Conservation (phyloP, 345 rosid species). For the Heritiera fomes region DNA sequence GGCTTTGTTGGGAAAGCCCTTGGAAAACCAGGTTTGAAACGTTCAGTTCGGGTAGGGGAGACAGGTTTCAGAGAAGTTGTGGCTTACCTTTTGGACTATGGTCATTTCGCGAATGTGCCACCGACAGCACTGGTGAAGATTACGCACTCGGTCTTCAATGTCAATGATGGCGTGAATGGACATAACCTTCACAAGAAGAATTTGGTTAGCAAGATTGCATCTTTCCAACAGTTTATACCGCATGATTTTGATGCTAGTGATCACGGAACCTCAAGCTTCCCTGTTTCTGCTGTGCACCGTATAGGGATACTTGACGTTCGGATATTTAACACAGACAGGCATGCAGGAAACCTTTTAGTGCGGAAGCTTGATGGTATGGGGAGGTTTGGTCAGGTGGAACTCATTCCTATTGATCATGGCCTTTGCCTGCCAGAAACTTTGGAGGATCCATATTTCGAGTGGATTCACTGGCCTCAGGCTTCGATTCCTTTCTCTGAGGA, state of each 20-base stretch:
- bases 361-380: slow-evolving; percentile 73
- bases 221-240: slow-evolving; percentile 85
- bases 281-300: slow-evolving; percentile 84
- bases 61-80: slow-evolving; percentile 97
- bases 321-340: slow-evolving; percentile 94
- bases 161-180: slow-evolving; percentile 78
- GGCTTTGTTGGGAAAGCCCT: slow-evolving; percentile 98
- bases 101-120: slow-evolving; percentile 86
- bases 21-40: slow-evolving; percentile 93
- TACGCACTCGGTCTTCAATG: slow-evolving; percentile 85
- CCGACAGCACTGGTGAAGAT: slow-evolving; percentile 96
- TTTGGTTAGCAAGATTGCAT: slow-evolving; percentile 91
- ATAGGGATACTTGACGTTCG: slow-evolving; percentile 90
- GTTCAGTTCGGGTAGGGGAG: slow-evolving; percentile 97
- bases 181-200: slow-evolving; percentile 61
- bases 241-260: slow-evolving; percentile 98
- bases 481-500: slow-evolving; percentile 97
- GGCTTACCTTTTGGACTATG: slow-evolving; percentile 89
- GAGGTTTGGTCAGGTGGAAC: slow-evolving; percentile 77
- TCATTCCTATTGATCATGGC: slow-evolving; percentile 97
- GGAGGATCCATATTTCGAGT: slow-evolving; percentile 99
- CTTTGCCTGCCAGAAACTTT: slow-evolving; percentile 93
- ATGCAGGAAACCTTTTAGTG: slow-evolving; percentile 92
- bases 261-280: slow-evolving; percentile 96
- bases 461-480: slow-evolving; percentile 99